phyloP scores from a whole-genome alignment of 2,329 filamentous ascomycete species.

The Phoma sp. region DNA sequence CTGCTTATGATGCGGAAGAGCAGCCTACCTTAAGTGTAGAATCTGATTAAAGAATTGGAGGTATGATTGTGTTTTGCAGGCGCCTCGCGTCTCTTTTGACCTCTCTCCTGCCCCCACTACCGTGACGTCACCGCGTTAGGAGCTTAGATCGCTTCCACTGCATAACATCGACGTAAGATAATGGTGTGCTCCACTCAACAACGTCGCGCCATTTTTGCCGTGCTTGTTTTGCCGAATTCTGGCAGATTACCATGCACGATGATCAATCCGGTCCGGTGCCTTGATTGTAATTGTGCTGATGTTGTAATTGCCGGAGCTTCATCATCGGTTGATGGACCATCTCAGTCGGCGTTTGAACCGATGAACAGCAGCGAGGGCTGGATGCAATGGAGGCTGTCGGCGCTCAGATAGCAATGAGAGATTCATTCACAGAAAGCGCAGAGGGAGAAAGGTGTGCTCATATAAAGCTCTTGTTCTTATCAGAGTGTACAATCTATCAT shows the following conservation, averaged over 20 bases:
- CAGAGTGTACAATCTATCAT: background rate
- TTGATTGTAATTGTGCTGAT: background rate
- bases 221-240: conserved; percentile 10
- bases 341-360: conserved; percentile 3
- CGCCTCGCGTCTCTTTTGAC: conserved; percentile 17
- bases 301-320: conserved; percentile 3
- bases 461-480: background rate
- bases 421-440: background rate
- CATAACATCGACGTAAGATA: conserved; percentile 14
- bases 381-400: background rate
- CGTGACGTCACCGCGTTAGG: conserved; percentile 11
- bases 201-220: conserved; percentile 13
- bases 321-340: background rate
- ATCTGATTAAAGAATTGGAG: conserved; percentile 1
- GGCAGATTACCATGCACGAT: conserved; percentile 11
- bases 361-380: background rate
- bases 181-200: conserved; percentile 10
- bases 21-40: background rate
- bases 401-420: background rate
- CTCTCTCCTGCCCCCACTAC: conserved; percentile 1
- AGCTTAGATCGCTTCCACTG: conserved; percentile 6
- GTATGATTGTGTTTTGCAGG: conserved; percentile 1
- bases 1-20: background rate
- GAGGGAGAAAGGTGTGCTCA: background rate
- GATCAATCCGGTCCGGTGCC: conserved; percentile 2